Evolutionary conservation across 1,139 yeast species (phyloP).

Genomic region (Geotrichum carabidarum): DNA sequence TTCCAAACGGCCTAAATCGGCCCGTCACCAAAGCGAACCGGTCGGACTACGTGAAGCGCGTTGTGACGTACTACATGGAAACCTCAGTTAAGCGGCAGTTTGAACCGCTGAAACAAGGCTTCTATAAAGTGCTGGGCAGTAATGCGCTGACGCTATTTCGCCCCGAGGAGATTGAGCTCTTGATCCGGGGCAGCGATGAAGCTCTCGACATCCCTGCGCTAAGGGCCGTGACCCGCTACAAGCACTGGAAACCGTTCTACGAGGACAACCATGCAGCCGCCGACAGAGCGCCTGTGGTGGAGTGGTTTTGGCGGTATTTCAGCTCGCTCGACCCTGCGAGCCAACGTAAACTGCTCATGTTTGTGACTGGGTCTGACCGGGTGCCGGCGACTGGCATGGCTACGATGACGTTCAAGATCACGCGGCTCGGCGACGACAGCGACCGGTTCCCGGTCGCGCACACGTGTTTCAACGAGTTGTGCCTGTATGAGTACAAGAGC

Average conservation of each 20-base stretch:
- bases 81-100: constrained; percentile 52
- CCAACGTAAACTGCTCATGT: constrained; percentile 62
- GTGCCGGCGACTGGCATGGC: constrained; percentile 85
- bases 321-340: constrained; percentile 41
- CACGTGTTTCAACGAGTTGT: constrained; percentile 88
- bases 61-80: constrained; percentile 56
- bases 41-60: constrained; percentile 54
- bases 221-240: constrained; percentile 66
- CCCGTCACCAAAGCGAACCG: constrained; percentile 55
- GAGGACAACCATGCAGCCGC: constrained; percentile 33
- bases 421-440: constrained; percentile 47
- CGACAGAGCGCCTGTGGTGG: constrained; percentile 38
- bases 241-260: constrained; percentile 47
- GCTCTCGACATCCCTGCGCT: constrained; percentile 63
- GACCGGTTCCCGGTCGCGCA: constrained; percentile 75
- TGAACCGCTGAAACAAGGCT: constrained; percentile 61
- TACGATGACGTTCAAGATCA: constrained; percentile 17
- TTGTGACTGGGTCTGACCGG: constrained; percentile 86
- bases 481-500: constrained; percentile 59
- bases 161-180: constrained; percentile 72
- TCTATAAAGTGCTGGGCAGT: constrained; percentile 70
- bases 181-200: constrained; percentile 75
- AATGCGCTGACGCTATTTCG: constrained; percentile 72
- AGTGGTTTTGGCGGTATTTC: constrained; percentile 81
- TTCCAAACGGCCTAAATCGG: constrained; percentile 51